Percentiles rank a stretch among this genome's conserved stretches.
phyloP scores from a whole-genome alignment of 2,329 filamentous ascomycete species.

The Coniochaeta pulveracea region DNA sequence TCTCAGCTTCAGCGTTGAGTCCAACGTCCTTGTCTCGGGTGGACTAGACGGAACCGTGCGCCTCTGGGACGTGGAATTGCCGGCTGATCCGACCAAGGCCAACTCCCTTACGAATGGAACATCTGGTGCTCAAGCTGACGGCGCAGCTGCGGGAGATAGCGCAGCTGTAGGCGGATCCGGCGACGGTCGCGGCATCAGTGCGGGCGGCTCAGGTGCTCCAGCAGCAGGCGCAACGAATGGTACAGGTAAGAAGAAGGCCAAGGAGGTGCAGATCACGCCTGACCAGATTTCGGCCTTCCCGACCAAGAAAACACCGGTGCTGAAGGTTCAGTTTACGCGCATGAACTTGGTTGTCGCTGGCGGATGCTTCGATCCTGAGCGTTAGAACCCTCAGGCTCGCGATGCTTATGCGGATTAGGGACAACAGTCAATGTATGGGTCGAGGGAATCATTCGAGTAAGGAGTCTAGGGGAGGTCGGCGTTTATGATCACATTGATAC shows the following conservation, averaged over 20 bases:
- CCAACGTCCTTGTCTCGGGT: constrained; percentile 77
- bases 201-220: constrained; percentile 36
- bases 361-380: constrained; percentile 53
- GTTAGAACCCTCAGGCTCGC: too few species aligned
- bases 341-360: constrained; percentile 92
- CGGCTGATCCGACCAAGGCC: constrained; percentile 53
- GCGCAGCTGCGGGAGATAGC: constrained; percentile 22
- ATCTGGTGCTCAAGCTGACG: constrained; percentile 12
- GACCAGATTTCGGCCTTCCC: constrained; percentile 93
- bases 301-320: constrained; percentile 91
- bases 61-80: constrained; percentile 79
- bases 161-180: constrained; percentile 25
- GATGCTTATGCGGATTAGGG: too few species aligned
- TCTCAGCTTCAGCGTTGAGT: constrained; percentile 87
- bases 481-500: too few species aligned
- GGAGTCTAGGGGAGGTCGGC: too few species aligned
- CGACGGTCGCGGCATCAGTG: constrained; percentile 23
- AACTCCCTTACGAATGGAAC: constrained; percentile 18
- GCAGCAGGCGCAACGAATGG: constrained; percentile 14
- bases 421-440: too few species aligned
- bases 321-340: constrained; percentile 84
- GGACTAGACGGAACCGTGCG: constrained; percentile 89
- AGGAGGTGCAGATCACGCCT: constrained; percentile 80
- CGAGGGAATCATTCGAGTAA: too few species aligned
- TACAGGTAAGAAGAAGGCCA: constrained; percentile 61